Evolutionary conservation across 1,284 basidiomycete genomes (phyloP), one percentile per base, ranked within the genome.

Genomic region (Schizopora paradoxa): DNA sequence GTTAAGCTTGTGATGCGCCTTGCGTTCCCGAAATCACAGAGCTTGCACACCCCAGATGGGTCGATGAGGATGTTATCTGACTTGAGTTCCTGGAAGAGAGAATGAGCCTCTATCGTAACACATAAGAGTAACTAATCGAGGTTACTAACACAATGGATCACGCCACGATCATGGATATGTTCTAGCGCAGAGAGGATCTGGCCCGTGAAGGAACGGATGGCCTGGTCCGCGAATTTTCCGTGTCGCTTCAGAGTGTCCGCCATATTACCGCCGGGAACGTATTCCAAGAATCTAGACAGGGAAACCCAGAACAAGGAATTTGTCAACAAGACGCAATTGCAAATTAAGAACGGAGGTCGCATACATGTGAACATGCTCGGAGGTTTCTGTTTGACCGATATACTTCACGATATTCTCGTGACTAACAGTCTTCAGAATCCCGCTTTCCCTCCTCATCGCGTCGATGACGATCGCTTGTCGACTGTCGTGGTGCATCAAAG

Each of bases 61-160:
- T 87, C 83, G 26, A 89, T 79, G 14, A 91, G 70, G 49, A 91
- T 83, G 56, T 90, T 90, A 60, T 88, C 86, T 6, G 82, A 78
- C 65, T 89, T 89, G 49, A 90, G 66, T 61, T 89, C 86, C 70
- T 79, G 53, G 27, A 35, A 38, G 25, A 18, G 32, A 47, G 43
- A n/a, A n/a, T n/a, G n/a, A n/a, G n/a, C n/a, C n/a, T 27, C 31
- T 36, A 8, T 7, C 36, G 22, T 26, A 41, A 31, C 14, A 35
- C 16, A 11, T 32, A 13, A 29, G 45, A 18, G 31, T 11, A 19
- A 41, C 14, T n/a, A 43, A 13, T 23, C 34, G n/a, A 33, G 29
- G 33, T 42, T 36, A 34, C 67, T 59, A 56, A 79, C 77, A 49
- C 87, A 68, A 59, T 91, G 88, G 51, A 88, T 69, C 52, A 91